phyloP scores from a whole-genome alignment of 176 grass and related monocot genomes.

The Musa acuminata region DNA sequence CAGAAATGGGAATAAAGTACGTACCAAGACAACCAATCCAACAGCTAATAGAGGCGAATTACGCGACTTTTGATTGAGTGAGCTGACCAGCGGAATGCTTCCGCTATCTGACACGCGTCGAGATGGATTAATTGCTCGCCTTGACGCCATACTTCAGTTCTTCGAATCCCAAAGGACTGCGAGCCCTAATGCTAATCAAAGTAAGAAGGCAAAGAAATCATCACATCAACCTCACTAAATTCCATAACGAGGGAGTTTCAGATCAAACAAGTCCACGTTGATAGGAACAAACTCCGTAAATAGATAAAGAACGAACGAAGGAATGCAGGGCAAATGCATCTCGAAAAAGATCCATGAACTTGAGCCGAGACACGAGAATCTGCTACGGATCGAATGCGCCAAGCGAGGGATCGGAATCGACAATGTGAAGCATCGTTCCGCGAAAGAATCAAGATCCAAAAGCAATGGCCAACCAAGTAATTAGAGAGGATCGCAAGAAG shows the following conservation, averaged over 20 bases:
- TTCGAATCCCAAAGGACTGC: background rate
- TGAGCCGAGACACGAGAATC: background rate
- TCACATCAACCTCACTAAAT: background rate
- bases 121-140: constrained; percentile 1
- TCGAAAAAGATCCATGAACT: background rate
- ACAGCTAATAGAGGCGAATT: constrained; percentile 8
- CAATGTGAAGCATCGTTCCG: background rate
- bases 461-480: background rate
- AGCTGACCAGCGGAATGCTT: constrained; percentile 8
- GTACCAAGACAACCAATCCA: constrained; percentile 12
- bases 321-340: background rate
- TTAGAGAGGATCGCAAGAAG: background rate
- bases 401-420: no score
- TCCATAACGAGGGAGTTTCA: background rate
- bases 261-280: background rate
- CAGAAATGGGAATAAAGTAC: background rate
- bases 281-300: no score
- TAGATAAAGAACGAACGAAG: background rate
- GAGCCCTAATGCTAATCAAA: background rate
- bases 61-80: constrained; percentile 20
- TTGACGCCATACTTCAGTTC: constrained; percentile 9
- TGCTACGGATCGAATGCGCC: no score
- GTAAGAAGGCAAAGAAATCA: background rate
- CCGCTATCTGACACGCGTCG: constrained; percentile 6
- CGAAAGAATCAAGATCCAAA: background rate